Evolutionary conservation across 1,284 basidiomycete genomes (phyloP).

Genomic region (Pseudozyma hubeiensis): DNA sequence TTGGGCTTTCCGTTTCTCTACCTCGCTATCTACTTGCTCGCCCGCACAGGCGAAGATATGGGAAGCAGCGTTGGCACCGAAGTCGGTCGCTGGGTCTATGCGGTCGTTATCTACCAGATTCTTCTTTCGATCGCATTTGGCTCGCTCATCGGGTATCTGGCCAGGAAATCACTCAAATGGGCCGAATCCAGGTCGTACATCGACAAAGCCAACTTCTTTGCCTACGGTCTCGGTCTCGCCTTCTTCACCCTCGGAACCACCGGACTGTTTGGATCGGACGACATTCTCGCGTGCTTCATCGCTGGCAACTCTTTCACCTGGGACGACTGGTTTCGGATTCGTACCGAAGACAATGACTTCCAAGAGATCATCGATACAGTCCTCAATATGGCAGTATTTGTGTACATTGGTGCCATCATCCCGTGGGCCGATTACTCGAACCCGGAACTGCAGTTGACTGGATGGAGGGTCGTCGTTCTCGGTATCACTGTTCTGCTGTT

Average conservation of each 20-base stretch:
- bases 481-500: slow-evolving; percentile 59
- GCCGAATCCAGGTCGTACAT: slow-evolving; percentile 68
- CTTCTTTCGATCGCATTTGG: slow-evolving; percentile 67
- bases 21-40: slow-evolving; percentile 68
- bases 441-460: slow-evolving; percentile 45
- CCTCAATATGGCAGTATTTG: slow-evolving; percentile 71
- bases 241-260: slow-evolving; percentile 70
- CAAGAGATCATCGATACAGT: slow-evolving; percentile 74
- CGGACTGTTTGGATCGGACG: slow-evolving; percentile 70
- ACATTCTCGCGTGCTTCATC: slow-evolving; percentile 70
- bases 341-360: slow-evolving; percentile 72
- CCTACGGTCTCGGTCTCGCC: slow-evolving; percentile 69
- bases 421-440: slow-evolving; percentile 60
- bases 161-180: slow-evolving; percentile 69
- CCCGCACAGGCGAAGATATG: slow-evolving; percentile 49
- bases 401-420: slow-evolving; percentile 70
- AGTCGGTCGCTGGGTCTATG: slow-evolving; percentile 69
- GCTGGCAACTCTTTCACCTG: slow-evolving; percentile 69
- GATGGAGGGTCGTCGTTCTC: slow-evolving; percentile 65
- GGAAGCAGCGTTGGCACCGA: slow-evolving; percentile 60
- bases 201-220: slow-evolving; percentile 69
- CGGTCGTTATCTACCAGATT: slow-evolving; percentile 70
- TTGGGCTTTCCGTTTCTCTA: slow-evolving; percentile 65
- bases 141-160: slow-evolving; percentile 68
- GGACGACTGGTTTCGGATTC: slow-evolving; percentile 71